Evolutionary conservation across 1,139 yeast genomes (phyloP).

Genomic region (Lodderomyces margitis): DNA sequence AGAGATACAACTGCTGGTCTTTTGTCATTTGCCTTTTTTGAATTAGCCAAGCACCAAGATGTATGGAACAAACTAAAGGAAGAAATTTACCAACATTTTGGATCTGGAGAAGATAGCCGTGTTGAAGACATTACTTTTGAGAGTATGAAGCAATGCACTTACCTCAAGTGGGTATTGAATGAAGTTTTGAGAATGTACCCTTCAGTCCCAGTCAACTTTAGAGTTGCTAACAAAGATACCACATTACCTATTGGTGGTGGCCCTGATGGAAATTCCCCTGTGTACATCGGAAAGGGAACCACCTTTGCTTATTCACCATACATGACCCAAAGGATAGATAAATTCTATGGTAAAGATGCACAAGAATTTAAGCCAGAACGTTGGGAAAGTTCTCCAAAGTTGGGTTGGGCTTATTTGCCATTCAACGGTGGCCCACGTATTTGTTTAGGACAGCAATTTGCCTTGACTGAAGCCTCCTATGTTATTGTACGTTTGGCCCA

Average conservation of each 20-base stretch:
- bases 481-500: conserved; percentile 30
- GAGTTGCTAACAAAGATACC: conserved; percentile 39
- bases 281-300: conserved; percentile 45
- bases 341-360: conserved; percentile 48
- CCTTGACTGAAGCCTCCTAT: conserved; percentile 43
- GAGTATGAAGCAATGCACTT: conserved; percentile 47
- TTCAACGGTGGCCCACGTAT: conserved; percentile 47
- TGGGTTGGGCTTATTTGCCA: conserved; percentile 45
- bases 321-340: conserved; percentile 38
- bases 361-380: conserved; percentile 47
- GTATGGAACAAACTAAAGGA: conserved; percentile 37
- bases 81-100: conserved; percentile 30
- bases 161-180: conserved; percentile 47
- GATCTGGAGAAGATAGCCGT: conserved; percentile 26
- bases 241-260: conserved; percentile 57
- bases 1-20: conserved; percentile 59
- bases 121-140: conserved; percentile 36
- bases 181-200: conserved; percentile 54
- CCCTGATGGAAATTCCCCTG: conserved; percentile 39
- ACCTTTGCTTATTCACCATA: conserved; percentile 37
- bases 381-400: conserved; percentile 38
- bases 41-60: conserved; percentile 43
- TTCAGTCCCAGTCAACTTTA: conserved; percentile 48
- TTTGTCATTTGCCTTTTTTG: conserved; percentile 45
- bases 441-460: conserved; percentile 47